Evolutionary conservation across 2,329 filamentous ascomycete species (phyloP).

Genomic region (Biscogniauxia marginata): DNA sequence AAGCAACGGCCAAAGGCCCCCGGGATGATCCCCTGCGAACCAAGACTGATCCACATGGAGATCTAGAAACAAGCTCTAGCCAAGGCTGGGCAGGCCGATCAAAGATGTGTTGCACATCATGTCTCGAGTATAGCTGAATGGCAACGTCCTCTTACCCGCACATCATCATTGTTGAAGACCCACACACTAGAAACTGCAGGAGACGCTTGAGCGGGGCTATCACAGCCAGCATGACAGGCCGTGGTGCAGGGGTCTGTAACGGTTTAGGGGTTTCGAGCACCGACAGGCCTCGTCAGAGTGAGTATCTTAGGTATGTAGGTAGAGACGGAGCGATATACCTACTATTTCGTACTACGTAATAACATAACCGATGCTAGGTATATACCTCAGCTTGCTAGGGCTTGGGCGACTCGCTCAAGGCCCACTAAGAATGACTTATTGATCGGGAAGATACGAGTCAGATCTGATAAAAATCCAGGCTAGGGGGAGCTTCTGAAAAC

Average conservation of each 20-base stretch:
- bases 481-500: neutral
- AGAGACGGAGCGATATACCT: neutral
- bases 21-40: neutral
- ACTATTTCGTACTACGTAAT: too few relatives aligned
- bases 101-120: neutral
- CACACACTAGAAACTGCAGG: slow-evolving; percentile 4
- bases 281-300: neutral
- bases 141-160: neutral
- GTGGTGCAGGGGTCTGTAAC: neutral
- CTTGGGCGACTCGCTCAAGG: neutral
- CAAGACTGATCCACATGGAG: slow-evolving; percentile 1
- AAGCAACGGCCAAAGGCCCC: neutral
- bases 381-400: neutral
- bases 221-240: neutral
- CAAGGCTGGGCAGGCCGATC: neutral
- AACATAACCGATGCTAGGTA: too few relatives aligned
- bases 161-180: slow-evolving; percentile 1
- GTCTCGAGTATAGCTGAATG: neutral
- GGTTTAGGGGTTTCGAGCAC: neutral
- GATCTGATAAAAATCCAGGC: neutral
- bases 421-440: neutral
- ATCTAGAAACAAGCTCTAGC: slow-evolving; percentile 6
- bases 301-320: too few relatives aligned
- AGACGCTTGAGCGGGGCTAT: neutral
- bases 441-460: neutral